Percentiles rank a stretch among this genome's conserved stretches.
Conservation (phyloP, 306 rosid genomes). For the Ammopiptanthus mongolicus region DNA sequence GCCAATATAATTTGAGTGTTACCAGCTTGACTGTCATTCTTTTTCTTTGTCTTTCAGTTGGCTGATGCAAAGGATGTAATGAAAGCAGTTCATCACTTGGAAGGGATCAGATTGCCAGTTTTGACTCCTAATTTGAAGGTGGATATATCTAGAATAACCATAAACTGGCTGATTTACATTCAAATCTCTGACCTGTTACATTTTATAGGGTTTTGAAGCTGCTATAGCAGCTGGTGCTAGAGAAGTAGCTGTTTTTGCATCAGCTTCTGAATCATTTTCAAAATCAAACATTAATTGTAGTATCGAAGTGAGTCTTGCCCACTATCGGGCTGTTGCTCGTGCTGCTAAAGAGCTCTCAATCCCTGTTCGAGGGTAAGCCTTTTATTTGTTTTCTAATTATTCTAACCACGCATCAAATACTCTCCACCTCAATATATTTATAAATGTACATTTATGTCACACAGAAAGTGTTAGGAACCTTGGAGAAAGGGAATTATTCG, state of each 20-base stretch:
- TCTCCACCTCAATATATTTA: neutral
- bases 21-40: neutral
- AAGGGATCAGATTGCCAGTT: constrained; percentile 60
- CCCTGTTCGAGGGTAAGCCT: constrained; percentile 64
- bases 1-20: constrained; percentile 1
- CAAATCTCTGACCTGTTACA: constrained; percentile 2
- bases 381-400: neutral
- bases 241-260: constrained; percentile 68
- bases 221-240: constrained; percentile 72
- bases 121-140: constrained; percentile 70
- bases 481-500: no score
- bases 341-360: constrained; percentile 61
- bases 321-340: constrained; percentile 53
- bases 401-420: neutral
- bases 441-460: neutral
- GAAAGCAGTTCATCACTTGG: constrained; percentile 44
- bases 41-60: constrained; percentile 32
- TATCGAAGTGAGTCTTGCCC: constrained; percentile 63
- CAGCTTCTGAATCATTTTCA: constrained; percentile 77
- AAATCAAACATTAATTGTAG: constrained; percentile 69
- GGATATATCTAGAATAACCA: neutral
- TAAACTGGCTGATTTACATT: neutral
- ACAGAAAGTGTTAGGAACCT: no score
- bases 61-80: constrained; percentile 72
- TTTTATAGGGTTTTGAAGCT: constrained; percentile 58